Base-by-base conservation (phyloP, 495 filamentous ascomycete genomes). In the Stereocaulon alpinum region DNA sequence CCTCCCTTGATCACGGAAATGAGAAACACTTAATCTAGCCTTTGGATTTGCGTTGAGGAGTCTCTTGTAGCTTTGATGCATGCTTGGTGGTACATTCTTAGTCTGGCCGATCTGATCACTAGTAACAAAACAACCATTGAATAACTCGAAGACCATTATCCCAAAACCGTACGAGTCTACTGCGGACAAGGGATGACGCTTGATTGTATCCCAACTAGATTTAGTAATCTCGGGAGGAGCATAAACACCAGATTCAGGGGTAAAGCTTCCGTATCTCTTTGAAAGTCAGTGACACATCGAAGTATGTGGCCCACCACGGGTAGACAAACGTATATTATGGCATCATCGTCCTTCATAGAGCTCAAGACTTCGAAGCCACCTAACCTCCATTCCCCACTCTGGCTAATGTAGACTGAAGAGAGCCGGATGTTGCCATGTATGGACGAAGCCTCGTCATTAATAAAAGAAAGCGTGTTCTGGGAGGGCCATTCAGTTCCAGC, bases 361-460 rank as follows among this genome's bases (percentile, higher is more conserved):
- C 92, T 96, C 41, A 97, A 69, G 11, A 95, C 79, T 63, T 98
- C 94, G 58, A 97, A 93, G 10, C 93, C 93, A 4, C 87, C 90
- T 3, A 98, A 73, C 69, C 93, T 96, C 93, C 93, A 98, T 69
- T 97, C 93, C 32, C 93, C 93, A 71, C 93, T 96, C 69, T 97
- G 91, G 69, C 89, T 87, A 15, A 85, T 88, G 68, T 86, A 97
- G 63, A 98, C 80, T 0, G 92, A 95, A 2, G 88, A 87, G 22
- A 86, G 83, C 56, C 88, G 81, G 30, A 97, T 76, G 61, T 80
- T 88, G 41, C 91, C 93, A 65, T 98, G 93, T 5, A 97, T 82
- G 0, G 90, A 95, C 5, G 85, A 77, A 2, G 92, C 93, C 64
- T 97, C 94, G 40, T 88, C 86, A 66, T 97, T 96, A 65, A 98